Evolutionary conservation across 345 rosid genomes (phyloP), one percentile per base, ranked within the genome.

Genomic region (Pugionium dolabratum): DNA sequence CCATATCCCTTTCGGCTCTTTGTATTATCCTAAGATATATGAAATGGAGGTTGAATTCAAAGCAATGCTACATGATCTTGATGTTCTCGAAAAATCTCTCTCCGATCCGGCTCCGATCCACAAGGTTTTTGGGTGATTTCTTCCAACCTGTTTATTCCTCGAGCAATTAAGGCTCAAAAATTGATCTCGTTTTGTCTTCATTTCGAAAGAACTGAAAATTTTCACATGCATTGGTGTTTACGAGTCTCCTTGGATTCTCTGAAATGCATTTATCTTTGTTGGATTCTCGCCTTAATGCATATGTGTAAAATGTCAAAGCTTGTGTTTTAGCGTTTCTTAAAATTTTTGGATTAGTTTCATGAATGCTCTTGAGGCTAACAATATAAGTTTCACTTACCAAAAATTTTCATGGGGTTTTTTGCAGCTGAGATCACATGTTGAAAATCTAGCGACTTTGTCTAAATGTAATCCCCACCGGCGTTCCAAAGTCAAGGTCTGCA

Each of bases 41-140:
- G 66, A 5, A 46, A 89, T 89, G 98, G 98, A 91, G 81, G 74
- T 32, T 28, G 97, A 86, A 79, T 67, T 92, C 78, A 80, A 80
- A 54, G 84, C 75, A 67, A 51, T 89, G 76, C 81, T 78, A 29
- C 79, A 69, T 40, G 95, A 87, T 70, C 90, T 92, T 2, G 75
- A 82, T 39, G 55, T 74, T 40, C 79, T 92, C 71, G 84, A 78
- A 78, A 76, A 59, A 61, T 83, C 88, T 9, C 66, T 83, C 5
- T 78, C 82, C 27, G 88, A 85, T 79, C 79, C 79, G 67, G 77
- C 86, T 66, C 82, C 87, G 40, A 78, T 89, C 60, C 79, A 79
- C 32, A 78, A 81, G 97, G 97, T 87, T 33, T 40, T 55, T 53
- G 44, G 49, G 37, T 5, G 4, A 0, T 30, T 66, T 53, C 26